phyloP scores from a whole-genome alignment of 2,329 filamentous ascomycete species.

The Aspergillus thermomutatus region DNA sequence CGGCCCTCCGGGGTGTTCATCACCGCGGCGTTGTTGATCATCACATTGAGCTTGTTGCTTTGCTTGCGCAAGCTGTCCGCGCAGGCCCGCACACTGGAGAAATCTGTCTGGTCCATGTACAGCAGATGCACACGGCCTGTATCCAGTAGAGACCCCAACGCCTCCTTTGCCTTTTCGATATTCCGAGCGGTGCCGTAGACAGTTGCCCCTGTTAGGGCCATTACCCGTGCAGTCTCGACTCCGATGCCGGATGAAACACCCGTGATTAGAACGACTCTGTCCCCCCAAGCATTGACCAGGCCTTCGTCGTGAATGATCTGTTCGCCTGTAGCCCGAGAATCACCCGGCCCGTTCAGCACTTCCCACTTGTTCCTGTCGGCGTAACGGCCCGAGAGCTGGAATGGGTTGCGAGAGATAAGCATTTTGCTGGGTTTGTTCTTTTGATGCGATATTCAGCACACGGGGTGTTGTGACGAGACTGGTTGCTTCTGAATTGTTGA shows the following conservation, averaged over 20 bases:
- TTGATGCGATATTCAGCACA: too few species aligned
- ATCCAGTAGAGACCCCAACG: conserved; percentile 22
- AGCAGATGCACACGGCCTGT: conserved; percentile 16
- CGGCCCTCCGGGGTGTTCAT: conserved; percentile 31
- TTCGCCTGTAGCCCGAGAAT: conserved; percentile 28
- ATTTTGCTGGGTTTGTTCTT: background rate
- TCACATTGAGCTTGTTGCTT: conserved; percentile 14
- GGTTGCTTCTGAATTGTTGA: too few species aligned
- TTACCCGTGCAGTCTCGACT: conserved; percentile 43
- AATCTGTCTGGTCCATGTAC: conserved; percentile 10
- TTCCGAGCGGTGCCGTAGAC: conserved; percentile 37
- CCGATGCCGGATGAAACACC: conserved; percentile 39
- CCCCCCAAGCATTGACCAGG: conserved; percentile 14
- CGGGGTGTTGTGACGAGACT: too few species aligned
- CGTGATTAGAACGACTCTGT: conserved; percentile 13
- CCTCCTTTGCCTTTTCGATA: conserved; percentile 30
- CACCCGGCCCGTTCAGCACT: conserved; percentile 20
- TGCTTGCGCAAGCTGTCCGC: conserved; percentile 9
- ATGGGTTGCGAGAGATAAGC: conserved; percentile 1
- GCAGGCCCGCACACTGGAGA: conserved; percentile 12
- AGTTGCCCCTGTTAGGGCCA: conserved; percentile 34
- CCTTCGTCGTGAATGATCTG: conserved; percentile 32
- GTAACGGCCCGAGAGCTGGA: conserved; percentile 7
- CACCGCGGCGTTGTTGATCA: conserved; percentile 47
- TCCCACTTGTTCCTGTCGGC: conserved; percentile 5